Evolutionary conservation across 169 alveolate genomes (phyloP).

Genomic region (Ichthyophthirius multifiliis): DNA sequence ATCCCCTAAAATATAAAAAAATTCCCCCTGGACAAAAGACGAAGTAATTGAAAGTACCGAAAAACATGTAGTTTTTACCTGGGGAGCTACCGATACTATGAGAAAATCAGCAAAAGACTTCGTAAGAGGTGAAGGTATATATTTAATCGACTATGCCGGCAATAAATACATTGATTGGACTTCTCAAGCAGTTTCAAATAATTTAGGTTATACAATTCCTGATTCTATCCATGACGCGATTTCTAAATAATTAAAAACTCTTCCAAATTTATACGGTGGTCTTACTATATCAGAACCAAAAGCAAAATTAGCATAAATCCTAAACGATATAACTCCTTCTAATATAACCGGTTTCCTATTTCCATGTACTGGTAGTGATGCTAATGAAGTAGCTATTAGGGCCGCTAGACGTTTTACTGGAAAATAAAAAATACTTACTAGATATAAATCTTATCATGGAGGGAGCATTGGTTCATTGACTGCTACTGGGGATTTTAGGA

Average conservation of each 20-base stretch:
- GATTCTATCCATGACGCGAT: slow-evolving; percentile 12
- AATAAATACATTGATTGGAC: slow-evolving; percentile 25
- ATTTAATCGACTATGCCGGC: slow-evolving; percentile 28
- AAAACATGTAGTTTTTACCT: slow-evolving; percentile 34
- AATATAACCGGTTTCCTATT: slow-evolving; percentile 38
- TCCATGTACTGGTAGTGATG: slow-evolving; percentile 40
- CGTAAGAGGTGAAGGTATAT: slow-evolving; percentile 36
- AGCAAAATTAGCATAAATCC: slow-evolving; percentile 40
- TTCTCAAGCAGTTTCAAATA: slow-evolving; percentile 27
- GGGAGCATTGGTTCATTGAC: slow-evolving; percentile 30
- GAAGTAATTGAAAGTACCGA: slow-evolving; percentile 19
- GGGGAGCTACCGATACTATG: slow-evolving; percentile 49
- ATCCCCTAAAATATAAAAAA: too few relatives aligned
- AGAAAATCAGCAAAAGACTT: slow-evolving; percentile 14
- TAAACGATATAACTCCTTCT: slow-evolving; percentile 23
- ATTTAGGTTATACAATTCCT: slow-evolving; percentile 32
- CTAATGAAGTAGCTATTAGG: slow-evolving; percentile 39
- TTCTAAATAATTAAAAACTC: slow-evolving; percentile 17
- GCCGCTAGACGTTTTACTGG: slow-evolving; percentile 39
- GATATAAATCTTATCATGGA: slow-evolving; percentile 43
- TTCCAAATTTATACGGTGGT: slow-evolving; percentile 29
- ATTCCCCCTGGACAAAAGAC: slow-evolving; percentile 10
- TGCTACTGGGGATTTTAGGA: slow-evolving; percentile 41
- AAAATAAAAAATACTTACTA: slow-evolving; percentile 26
- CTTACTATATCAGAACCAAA: slow-evolving; percentile 32